Conservation (phyloP, 768 basidiomycete species). For the Termitomyces sp. region DNA sequence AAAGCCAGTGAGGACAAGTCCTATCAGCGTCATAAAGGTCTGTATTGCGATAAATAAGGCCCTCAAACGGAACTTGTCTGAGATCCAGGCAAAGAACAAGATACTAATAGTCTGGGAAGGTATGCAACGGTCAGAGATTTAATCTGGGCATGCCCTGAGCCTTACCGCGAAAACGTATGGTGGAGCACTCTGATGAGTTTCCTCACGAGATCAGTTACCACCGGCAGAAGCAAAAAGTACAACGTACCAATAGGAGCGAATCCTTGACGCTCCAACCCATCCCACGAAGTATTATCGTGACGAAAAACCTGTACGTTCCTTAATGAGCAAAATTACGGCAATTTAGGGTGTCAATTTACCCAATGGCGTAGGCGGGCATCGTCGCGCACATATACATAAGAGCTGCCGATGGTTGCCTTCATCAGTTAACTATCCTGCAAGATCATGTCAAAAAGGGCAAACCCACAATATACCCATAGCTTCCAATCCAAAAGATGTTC, state of each 20-base stretch:
- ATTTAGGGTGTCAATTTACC: slow-evolving; percentile 22
- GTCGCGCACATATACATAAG: slow-evolving; percentile 47
- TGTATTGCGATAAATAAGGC: slow-evolving; percentile 39
- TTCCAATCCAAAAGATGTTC: slow-evolving; percentile 41
- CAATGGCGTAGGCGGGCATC: slow-evolving; percentile 43
- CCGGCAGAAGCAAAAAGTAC: slow-evolving; percentile 4
- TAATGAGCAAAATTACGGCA: background rate
- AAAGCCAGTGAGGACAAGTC: slow-evolving; percentile 37
- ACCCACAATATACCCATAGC: slow-evolving; percentile 39
- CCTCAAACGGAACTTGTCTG: slow-evolving; percentile 38
- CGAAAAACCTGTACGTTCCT: slow-evolving; percentile 29
- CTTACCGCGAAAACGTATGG: slow-evolving; percentile 44
- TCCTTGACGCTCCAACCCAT: slow-evolving; percentile 42
- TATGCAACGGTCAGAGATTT: slow-evolving; percentile 1
- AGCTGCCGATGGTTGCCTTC: slow-evolving; percentile 17
- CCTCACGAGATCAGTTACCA: background rate
- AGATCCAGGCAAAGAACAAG: slow-evolving; percentile 40
- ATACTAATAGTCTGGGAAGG: slow-evolving; percentile 29
- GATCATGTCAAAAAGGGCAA: background rate
- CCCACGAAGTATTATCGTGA: slow-evolving; percentile 40
- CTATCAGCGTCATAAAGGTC: slow-evolving; percentile 33
- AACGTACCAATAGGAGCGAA: slow-evolving; percentile 36
- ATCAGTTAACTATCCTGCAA: background rate
- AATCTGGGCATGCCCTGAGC: background rate
- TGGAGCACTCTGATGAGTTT: slow-evolving; percentile 33